Conservation (phyloP, 768 basidiomycete species). For the Leccinum broughii region DNA sequence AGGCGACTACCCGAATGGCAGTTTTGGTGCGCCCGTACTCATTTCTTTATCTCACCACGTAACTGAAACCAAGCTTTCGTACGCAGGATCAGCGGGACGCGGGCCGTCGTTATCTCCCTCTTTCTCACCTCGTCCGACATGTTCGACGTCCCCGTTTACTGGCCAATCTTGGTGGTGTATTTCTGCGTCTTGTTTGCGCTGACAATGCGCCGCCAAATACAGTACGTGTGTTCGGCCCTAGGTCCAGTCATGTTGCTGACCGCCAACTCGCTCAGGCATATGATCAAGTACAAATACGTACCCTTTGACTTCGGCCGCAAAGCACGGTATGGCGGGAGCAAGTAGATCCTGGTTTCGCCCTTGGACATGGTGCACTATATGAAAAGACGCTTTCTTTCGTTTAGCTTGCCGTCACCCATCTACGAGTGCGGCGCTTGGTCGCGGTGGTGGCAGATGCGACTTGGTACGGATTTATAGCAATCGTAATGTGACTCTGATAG, state of each 20-base stretch:
- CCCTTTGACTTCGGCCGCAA: conserved; percentile 94
- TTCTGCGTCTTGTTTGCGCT: conserved; percentile 93
- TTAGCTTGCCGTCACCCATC: conserved; percentile 9
- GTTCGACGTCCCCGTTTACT: conserved; percentile 97
- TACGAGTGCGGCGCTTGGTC: conserved; percentile 16
- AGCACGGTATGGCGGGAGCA: conserved; percentile 72
- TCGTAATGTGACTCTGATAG: conserved; percentile 23
- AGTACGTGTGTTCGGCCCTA: conserved; percentile 53
- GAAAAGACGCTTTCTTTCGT: conserved; percentile 10
- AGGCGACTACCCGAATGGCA: conserved; percentile 95
- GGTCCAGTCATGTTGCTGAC: conserved; percentile 3
- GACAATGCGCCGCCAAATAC: conserved; percentile 95
- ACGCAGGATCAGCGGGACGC: conserved; percentile 84
- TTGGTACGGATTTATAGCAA: conserved; percentile 31
- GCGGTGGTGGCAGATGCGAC: conserved; percentile 20
- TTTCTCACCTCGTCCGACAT: conserved; percentile 78
- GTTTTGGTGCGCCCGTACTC: conserved; percentile 66
- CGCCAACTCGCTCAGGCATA: conserved; percentile 62
- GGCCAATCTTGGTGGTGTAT: conserved; percentile 98
- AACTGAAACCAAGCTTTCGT: background rate
- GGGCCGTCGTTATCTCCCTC: conserved; percentile 81
- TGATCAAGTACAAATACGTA: conserved; percentile 98
- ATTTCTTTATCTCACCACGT: background rate
- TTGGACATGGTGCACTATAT: background rate
- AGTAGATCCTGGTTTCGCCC: conserved; percentile 31